phyloP scores from a whole-genome alignment of 352 stramenopile species.

The Pythium sukuiense region DNA sequence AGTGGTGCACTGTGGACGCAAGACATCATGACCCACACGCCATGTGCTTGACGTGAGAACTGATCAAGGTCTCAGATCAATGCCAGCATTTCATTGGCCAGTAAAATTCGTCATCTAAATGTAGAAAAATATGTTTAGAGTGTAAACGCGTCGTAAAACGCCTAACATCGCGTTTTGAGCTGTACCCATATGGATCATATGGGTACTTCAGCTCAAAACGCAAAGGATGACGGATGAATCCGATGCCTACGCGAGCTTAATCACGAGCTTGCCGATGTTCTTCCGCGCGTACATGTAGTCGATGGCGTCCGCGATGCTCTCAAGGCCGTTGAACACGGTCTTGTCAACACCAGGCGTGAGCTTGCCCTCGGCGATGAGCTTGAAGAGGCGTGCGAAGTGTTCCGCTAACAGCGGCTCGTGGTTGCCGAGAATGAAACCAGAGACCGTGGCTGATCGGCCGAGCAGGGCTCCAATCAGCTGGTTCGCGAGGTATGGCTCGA shows the following conservation, averaged over 20 bases:
- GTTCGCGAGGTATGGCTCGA: conserved; percentile 17
- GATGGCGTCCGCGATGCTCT: conserved; percentile 55
- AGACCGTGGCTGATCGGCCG: conserved; percentile 39
- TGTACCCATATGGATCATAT: no score
- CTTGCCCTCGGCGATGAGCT: conserved; percentile 10
- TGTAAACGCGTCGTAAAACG: no score
- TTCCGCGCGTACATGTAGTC: conserved; percentile 56
- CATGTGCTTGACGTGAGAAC: no score
- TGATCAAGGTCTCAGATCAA: no score
- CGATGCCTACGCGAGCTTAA: conserved; percentile 36
- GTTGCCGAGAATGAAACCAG: conserved; percentile 47
- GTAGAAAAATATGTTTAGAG: no score
- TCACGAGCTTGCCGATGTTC: conserved; percentile 80
- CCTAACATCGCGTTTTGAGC: no score
- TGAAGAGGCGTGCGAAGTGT: conserved; percentile 10
- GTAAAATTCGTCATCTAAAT: no score
- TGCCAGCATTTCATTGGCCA: no score
- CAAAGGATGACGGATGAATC: no score
- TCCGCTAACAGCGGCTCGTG: conserved; percentile 46
- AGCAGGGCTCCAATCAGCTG: conserved; percentile 38
- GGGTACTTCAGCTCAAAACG: no score
- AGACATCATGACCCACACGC: no score
- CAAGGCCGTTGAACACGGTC: conserved; percentile 44
- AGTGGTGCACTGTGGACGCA: neutral
- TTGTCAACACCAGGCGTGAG: conserved; percentile 43